These are phyloP conservation scores for Boletellus emodensis DNA, from an alignment of 768 basidiomycete species.

Conservation along the genomic window DNA sequence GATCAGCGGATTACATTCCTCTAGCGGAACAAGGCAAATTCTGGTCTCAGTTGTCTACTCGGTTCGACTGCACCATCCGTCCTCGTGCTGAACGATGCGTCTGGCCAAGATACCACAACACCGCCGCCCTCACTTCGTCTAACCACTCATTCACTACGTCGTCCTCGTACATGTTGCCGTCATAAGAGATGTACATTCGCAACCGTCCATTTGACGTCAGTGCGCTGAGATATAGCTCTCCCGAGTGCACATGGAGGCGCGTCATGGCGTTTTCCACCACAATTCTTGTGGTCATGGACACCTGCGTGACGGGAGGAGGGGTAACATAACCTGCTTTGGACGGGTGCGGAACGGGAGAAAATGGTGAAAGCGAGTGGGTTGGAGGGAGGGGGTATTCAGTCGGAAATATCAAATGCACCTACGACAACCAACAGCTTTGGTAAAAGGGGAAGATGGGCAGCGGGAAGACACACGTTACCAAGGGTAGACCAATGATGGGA, in stretches of 20 bases:
- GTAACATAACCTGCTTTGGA: no score
- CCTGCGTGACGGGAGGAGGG: no score
- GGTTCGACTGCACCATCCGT: no score
- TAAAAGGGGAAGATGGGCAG: slow-evolving; percentile 34
- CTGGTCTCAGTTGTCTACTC: no score
- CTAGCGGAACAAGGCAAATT: no score
- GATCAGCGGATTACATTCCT: no score
- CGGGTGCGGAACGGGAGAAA: slow-evolving; percentile 14
- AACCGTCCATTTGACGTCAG: slow-evolving; percentile 32
- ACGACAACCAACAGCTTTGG: slow-evolving; percentile 27
- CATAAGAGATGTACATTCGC: slow-evolving; percentile 34
- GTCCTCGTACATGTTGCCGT: slow-evolving; percentile 44
- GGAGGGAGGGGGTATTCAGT: no score
- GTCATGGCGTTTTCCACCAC: slow-evolving; percentile 5
- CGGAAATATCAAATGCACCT: no score
- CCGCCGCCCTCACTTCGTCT: slow-evolving; percentile 37
- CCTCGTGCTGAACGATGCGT: background rate
- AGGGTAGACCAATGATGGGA: slow-evolving; percentile 15
- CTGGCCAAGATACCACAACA: slow-evolving; percentile 30
- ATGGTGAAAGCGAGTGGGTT: background rate
- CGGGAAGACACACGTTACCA: slow-evolving; percentile 27
- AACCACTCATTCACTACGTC: slow-evolving; percentile 44
- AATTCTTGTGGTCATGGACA: slow-evolving; percentile 7
- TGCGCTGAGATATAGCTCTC: slow-evolving; percentile 43
- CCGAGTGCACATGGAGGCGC: slow-evolving; percentile 41